A percentile compares a stretch with the other conserved stretches of the same genome.
Evolutionary conservation across 2,329 filamentous ascomycete species (phyloP).

Genomic region (Cladosporium sp.): DNA sequence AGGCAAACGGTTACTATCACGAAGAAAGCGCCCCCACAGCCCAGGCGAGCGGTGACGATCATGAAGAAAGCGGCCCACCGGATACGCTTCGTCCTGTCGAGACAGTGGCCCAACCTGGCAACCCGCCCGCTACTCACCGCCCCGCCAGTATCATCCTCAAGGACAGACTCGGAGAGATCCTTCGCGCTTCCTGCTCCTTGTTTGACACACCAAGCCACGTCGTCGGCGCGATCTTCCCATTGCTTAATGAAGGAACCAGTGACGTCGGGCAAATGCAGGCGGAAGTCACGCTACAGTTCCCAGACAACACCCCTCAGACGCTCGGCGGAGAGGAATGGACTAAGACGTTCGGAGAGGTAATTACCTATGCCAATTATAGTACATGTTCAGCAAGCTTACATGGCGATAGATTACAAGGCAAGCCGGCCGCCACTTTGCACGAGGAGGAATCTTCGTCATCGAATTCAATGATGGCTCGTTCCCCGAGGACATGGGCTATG

Average conservation of each 20-base stretch:
- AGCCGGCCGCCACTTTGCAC: background rate
- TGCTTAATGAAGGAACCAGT: background rate
- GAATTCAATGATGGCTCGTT: background rate
- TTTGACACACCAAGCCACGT: background rate
- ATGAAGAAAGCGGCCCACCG: background rate
- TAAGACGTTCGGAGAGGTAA: background rate
- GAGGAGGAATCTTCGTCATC: background rate
- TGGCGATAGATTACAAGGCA: background rate
- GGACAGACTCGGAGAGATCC: background rate
- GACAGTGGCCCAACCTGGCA: background rate
- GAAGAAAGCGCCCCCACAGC: background rate
- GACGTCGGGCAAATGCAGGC: background rate
- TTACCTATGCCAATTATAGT: background rate
- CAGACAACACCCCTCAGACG: background rate
- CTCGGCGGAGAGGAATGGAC: background rate
- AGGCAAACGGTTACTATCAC: background rate
- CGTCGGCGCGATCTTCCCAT: background rate
- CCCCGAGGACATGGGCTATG: background rate
- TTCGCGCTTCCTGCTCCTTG: background rate
- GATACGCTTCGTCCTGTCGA: background rate
- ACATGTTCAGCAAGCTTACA: background rate
- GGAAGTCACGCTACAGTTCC: background rate
- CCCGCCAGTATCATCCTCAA: background rate
- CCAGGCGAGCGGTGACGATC: background rate
- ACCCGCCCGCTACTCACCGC: background rate